Conservation (phyloP, 345 rosid genomes). For the Eutrema yunnanense region DNA sequence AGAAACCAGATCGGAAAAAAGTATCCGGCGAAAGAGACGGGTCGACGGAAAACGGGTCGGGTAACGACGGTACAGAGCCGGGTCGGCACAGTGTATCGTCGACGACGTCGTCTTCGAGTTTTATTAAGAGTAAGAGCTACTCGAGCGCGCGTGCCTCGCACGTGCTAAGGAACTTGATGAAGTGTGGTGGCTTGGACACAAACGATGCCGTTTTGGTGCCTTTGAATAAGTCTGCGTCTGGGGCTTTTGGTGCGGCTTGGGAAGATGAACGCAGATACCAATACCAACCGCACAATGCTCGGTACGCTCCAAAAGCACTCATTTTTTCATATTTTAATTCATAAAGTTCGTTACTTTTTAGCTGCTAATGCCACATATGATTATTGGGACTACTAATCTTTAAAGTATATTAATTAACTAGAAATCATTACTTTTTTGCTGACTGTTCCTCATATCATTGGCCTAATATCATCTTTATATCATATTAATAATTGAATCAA, state of each 20-base stretch:
- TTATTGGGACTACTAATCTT: background rate
- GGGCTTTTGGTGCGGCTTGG: constrained; percentile 31
- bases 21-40: background rate
- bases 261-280: constrained; percentile 34
- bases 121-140: constrained; percentile 32
- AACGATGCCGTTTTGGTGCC: constrained; percentile 42
- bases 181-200: constrained; percentile 47
- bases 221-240: constrained; percentile 23
- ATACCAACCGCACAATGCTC: constrained; percentile 30
- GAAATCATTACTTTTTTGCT: background rate
- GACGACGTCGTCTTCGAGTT: constrained; percentile 28
- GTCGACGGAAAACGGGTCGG: background rate
- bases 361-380: constrained; percentile 1
- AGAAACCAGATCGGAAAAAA: background rate
- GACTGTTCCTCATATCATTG: background rate
- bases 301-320: constrained; percentile 26
- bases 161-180: constrained; percentile 41
- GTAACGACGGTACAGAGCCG: background rate
- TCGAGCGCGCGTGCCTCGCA: constrained; percentile 38
- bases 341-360: background rate
- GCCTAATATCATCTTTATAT: background rate
- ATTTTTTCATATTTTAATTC: background rate
- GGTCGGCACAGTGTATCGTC: constrained; percentile 21
- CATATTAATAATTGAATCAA: background rate
- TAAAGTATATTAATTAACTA: background rate